Evolutionary conservation across 2,329 filamentous ascomycete genomes (phyloP).

Genomic region (Fusarium hainanense): DNA sequence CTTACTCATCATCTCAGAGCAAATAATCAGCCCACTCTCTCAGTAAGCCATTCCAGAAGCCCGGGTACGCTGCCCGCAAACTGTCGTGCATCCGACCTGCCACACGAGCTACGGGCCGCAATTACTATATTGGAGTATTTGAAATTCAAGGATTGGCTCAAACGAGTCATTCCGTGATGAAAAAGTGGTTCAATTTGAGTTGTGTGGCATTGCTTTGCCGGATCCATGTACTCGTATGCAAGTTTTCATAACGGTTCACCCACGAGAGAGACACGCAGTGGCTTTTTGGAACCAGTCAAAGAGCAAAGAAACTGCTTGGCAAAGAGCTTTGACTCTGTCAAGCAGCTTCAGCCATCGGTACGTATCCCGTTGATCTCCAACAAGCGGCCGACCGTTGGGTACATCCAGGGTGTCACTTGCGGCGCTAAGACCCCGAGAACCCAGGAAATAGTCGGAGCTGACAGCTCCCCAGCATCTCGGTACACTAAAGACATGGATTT

Average conservation of each 20-base stretch:
- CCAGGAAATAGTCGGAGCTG: conserved; percentile 2
- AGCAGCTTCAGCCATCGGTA: background rate
- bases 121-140: conserved; percentile 1
- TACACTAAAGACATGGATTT: background rate
- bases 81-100: background rate
- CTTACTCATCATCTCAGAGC: background rate
- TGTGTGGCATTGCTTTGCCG: conserved; percentile 1
- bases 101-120: background rate
- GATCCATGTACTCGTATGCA: background rate
- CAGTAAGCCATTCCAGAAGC: conserved; percentile 1
- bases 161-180: background rate
- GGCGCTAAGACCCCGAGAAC: background rate
- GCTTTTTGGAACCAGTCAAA: background rate
- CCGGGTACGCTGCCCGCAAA: background rate
- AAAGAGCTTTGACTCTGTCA: background rate
- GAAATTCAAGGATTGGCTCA: background rate
- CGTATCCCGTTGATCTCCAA: background rate
- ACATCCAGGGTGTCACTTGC: background rate
- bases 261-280: background rate
- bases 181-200: conserved; percentile 4
- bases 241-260: background rate
- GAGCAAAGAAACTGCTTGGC: background rate
- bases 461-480: background rate
- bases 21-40: background rate
- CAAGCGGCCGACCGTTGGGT: conserved; percentile 1